Evolutionary conservation across 768 basidiomycete species (phyloP).

Genomic region (Tephrocybe sp.): DNA sequence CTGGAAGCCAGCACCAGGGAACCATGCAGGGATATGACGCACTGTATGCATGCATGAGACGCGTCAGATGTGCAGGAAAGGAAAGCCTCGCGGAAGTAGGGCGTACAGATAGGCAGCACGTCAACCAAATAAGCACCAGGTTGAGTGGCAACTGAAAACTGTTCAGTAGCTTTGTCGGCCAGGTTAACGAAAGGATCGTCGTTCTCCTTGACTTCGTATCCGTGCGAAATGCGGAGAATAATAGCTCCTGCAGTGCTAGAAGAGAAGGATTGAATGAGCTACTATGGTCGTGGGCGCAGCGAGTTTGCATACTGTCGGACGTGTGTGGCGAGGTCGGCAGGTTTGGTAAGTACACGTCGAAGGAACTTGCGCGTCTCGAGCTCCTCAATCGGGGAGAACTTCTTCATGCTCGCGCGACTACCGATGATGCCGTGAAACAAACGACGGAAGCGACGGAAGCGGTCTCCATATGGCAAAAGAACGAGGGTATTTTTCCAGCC

Average conservation of each 20-base stretch:
- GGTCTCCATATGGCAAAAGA: constrained; percentile 56
- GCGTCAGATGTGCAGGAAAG: too few species aligned
- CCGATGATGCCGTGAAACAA: constrained; percentile 54
- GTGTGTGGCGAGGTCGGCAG: constrained; percentile 44
- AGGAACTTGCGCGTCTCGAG: constrained; percentile 48
- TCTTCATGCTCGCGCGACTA: constrained; percentile 38
- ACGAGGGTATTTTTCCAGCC: constrained; percentile 60
- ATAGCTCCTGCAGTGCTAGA: constrained; percentile 51
- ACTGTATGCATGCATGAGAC: constrained; percentile 34
- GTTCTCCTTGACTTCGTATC: constrained; percentile 50
- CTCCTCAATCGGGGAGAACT: constrained; percentile 44
- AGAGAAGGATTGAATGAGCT: not conserved
- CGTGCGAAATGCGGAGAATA: constrained; percentile 52
- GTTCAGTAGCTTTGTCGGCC: constrained; percentile 53
- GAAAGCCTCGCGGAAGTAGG: not conserved
- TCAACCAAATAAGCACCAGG: constrained; percentile 55
- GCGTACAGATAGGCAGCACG: constrained; percentile 46
- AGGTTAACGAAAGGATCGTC: constrained; percentile 53
- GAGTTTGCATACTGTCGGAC: constrained; percentile 44
- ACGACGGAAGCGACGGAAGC: constrained; percentile 53
- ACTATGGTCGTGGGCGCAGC: not conserved
- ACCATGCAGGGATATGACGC: constrained; percentile 59
- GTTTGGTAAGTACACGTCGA: constrained; percentile 45
- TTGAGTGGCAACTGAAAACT: constrained; percentile 53
- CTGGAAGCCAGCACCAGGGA: constrained; percentile 63